phyloP scores from a whole-genome alignment of 768 basidiomycete genomes.

The Russula dissimulans region DNA sequence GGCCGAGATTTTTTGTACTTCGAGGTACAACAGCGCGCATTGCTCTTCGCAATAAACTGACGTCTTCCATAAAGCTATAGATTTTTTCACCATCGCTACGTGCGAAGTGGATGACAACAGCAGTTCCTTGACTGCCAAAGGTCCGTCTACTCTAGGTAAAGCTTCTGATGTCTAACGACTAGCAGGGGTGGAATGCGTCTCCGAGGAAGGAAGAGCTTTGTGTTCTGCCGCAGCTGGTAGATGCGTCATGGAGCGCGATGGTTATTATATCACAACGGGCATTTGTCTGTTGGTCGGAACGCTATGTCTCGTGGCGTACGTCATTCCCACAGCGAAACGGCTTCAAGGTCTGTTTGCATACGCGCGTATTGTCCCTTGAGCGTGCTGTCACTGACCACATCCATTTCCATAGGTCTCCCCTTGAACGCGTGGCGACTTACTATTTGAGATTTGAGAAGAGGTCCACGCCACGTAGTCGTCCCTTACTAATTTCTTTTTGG shows the following conservation, averaged over 20 bases:
- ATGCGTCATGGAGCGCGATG: slow-evolving; percentile 81
- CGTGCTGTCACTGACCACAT: not conserved
- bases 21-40: slow-evolving; percentile 42
- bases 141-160: slow-evolving; percentile 26
- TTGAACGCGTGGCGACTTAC: slow-evolving; percentile 64
- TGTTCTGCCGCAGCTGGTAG: slow-evolving; percentile 68
- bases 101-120: slow-evolving; percentile 63
- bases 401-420: slow-evolving; percentile 46
- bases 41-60: slow-evolving; percentile 6
- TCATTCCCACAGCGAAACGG: slow-evolving; percentile 74
- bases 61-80: slow-evolving; percentile 52
- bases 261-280: slow-evolving; percentile 79
- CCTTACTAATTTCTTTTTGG: not conserved
- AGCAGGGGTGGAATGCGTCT: slow-evolving; percentile 81
- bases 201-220: slow-evolving; percentile 75
- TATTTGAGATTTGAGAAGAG: slow-evolving; percentile 23
- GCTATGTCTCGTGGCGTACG: slow-evolving; percentile 60
- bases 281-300: slow-evolving; percentile 75
- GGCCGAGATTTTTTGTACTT: slow-evolving; percentile 93
- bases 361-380: not conserved
- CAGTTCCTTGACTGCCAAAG: slow-evolving; percentile 45
- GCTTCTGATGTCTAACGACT: not conserved
- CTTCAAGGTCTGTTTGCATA: slow-evolving; percentile 61
- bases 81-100: slow-evolving; percentile 74
- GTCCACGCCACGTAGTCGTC: not conserved